Evolutionary conservation across 2,329 filamentous ascomycete species (phyloP).

Genomic region (Phoma sp.): DNA sequence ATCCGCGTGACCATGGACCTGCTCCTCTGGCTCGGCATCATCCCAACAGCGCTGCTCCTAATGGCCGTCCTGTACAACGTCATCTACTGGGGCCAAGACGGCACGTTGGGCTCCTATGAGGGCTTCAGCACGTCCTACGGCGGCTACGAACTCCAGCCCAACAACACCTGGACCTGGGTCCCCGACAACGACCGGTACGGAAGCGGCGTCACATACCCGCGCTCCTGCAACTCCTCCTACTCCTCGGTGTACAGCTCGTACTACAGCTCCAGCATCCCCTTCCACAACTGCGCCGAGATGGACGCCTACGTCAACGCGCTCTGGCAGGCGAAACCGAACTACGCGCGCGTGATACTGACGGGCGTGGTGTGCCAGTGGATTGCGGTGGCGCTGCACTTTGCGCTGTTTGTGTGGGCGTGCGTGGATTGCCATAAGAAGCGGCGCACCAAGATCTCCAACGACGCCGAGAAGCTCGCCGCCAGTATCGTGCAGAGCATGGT

Average conservation of each 20-base stretch:
- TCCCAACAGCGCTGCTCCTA: conserved; percentile 36
- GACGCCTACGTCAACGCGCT: conserved; percentile 41
- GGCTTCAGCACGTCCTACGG: conserved; percentile 19
- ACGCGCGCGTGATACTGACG: conserved; percentile 27
- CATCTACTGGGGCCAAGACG: conserved; percentile 28
- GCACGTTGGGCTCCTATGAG: conserved; percentile 16
- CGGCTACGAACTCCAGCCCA: conserved; percentile 30
- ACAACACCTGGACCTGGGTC: conserved; percentile 43
- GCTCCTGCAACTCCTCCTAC: conserved; percentile 20
- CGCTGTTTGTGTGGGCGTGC: conserved; percentile 48
- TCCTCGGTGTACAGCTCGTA: not conserved
- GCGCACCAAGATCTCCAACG: conserved; percentile 29
- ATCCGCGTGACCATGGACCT: conserved; percentile 44
- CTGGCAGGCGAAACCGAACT: conserved; percentile 31
- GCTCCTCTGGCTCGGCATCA: conserved; percentile 43
- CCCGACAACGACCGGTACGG: not conserved
- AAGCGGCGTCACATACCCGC: too few relatives aligned
- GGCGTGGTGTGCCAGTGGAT: conserved; percentile 42
- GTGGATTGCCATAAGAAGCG: conserved; percentile 41
- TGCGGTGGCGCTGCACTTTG: conserved; percentile 39
- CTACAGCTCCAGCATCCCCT: conserved; percentile 11
- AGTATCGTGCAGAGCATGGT: conserved; percentile 46
- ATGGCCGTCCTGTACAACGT: conserved; percentile 22
- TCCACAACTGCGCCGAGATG: conserved; percentile 34
- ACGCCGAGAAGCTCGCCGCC: conserved; percentile 42